Evolutionary conservation across 106 monocot genomes (phyloP), one percentile per base, ranked within the genome.

Genomic region (Alisma plantagoaquatica): DNA sequence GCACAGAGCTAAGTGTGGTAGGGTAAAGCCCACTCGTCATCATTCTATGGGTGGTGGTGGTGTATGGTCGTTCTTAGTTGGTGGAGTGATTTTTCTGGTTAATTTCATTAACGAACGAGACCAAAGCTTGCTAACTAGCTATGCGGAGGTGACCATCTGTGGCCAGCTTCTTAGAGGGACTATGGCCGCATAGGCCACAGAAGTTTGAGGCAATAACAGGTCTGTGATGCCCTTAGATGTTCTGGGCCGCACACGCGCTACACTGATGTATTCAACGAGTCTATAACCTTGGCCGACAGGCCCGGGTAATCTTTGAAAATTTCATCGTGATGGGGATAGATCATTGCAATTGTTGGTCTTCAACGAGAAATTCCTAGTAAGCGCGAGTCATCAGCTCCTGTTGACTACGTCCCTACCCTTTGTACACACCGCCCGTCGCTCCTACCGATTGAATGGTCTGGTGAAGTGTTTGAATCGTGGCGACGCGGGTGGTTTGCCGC

Each of bases 171-270:
- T 71, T 71, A 71, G 61, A 77, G 65, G 76, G 65, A 77, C 75
- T 75, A 63, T 63, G 68, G 68, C 45, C 42, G 38, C 22, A 68
- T 53, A 75, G 68, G 68, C 75, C 63, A 69, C 47, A 60, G 49
- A 75, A 69, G 68, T 74, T 68, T 74, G 67, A 68, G 74, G 74
- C 62, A 72, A 65, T 70, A 70, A 70, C 48, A 70, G 48, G 62
- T 70, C 46, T 62, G 55, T 62, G 61, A 70, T 70, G 53, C 70
- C 62, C 70, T 70, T 70, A 70, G 70, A 70, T 70, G 70, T 70
- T 62, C 46, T 70, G 55, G 70, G 62, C 62, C 62, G 49, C 55
- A 70, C 48, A 55, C 41, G 27, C 32, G 62, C 54, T 70, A 63
- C 70, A 70, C 56, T 70, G 53, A 70, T 49, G 70, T 70, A 70